Evolutionary conservation across 176 grass and related monocot genomes (phyloP).

Genomic region (Zea luxurians): DNA sequence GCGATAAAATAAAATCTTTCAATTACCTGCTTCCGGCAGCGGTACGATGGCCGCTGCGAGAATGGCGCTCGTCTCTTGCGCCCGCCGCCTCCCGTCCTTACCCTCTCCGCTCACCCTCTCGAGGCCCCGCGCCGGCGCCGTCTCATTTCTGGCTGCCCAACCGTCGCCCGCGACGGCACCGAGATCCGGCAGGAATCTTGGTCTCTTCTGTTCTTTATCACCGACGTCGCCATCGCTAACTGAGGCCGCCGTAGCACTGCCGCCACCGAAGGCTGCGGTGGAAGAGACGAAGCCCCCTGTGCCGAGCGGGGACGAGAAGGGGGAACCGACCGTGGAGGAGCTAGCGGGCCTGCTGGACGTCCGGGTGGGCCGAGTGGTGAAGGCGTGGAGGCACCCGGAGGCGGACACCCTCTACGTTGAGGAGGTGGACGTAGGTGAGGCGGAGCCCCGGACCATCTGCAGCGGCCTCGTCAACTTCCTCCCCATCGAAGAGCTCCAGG

Average conservation of each 20-base stretch:
- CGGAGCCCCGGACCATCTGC: constrained; percentile 81
- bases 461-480: constrained; percentile 87
- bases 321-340: constrained; percentile 32
- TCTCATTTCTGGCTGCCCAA: constrained; percentile 29
- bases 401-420: constrained; percentile 89
- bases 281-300: constrained; percentile 17
- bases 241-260: not conserved
- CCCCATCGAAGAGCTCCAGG: constrained; percentile 75
- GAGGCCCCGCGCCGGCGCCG: constrained; percentile 4
- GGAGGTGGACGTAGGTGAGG: constrained; percentile 85
- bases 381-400: constrained; percentile 84
- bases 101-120: constrained; percentile 13
- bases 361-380: constrained; percentile 77
- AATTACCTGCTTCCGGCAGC: not conserved
- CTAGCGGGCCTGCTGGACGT: constrained; percentile 68
- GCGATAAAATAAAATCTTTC: too few species aligned
- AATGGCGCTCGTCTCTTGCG: constrained; percentile 37
- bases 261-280: not conserved
- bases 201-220: constrained; percentile 38
- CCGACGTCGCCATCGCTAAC: not conserved
- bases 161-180: not conserved
- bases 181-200: constrained; percentile 30
- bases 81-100: constrained; percentile 11
- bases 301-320: constrained; percentile 15
- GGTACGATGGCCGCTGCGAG: constrained; percentile 29